Percentiles rank a stretch among this genome's conserved stretches.
These are phyloP conservation scores for Nyssa sinensis DNA, from an alignment of 148 eudicot species.

Conservation along the genomic window DNA sequence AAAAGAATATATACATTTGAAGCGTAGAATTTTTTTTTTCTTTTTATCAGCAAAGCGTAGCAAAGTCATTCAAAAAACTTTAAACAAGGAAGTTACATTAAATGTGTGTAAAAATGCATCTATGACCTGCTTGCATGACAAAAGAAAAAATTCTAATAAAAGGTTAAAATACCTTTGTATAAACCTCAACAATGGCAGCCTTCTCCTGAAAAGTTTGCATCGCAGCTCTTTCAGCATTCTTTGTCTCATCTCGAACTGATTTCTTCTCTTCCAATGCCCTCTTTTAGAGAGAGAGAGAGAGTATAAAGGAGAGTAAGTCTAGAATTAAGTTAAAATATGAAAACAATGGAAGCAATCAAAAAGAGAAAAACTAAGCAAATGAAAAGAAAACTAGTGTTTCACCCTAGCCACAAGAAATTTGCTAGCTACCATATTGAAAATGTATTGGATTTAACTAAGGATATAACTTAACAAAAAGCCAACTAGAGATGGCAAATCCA, in stretches of 20 bases:
- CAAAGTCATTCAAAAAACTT: not conserved
- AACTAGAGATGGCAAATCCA: not conserved
- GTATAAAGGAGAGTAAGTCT: not conserved
- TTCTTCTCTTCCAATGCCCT: conserved; percentile 88
- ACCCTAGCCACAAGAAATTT: not conserved
- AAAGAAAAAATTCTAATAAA: not conserved
- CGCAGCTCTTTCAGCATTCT: conserved; percentile 65
- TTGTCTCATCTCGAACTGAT: conserved; percentile 57
- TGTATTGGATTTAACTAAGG: not conserved
- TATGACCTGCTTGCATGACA: not conserved
- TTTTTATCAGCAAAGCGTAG: too few species aligned
- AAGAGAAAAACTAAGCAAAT: not conserved
- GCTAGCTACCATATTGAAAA: not conserved
- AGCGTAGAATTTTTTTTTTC: too few species aligned
- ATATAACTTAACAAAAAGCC: not conserved
- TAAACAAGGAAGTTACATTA: not conserved
- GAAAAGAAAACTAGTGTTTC: not conserved
- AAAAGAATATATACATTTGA: too few species aligned
- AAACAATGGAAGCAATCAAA: not conserved
- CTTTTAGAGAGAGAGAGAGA: conserved; percentile 29
- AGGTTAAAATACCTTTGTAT: conserved; percentile 76
- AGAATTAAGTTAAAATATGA: not conserved
- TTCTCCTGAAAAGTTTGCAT: conserved; percentile 74
- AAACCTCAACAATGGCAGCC: conserved; percentile 63
- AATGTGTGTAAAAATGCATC: too few species aligned